Base-by-base conservation (phyloP, 2,329 filamentous ascomycete genomes). In the Cercospora sp. region DNA sequence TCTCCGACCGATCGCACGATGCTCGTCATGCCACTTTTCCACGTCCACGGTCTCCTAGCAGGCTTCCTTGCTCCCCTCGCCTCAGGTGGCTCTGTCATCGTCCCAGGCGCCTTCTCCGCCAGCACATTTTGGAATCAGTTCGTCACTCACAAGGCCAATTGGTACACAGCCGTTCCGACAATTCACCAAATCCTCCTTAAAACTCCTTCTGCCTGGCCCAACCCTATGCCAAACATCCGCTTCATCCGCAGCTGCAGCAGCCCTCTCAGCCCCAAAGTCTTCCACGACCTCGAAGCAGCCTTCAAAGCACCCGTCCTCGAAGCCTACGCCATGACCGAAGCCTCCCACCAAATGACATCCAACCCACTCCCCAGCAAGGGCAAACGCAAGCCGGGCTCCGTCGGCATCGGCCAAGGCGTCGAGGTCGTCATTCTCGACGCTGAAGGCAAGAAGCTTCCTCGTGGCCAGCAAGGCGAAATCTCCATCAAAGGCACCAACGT, bases 241-340 rank as follows among this genome's bases (percentile, higher is more conserved):
- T 96, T 96, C 81, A 94, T 96, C 76, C 87, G 93, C 72, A 95
- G 92, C 13, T 96, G 93, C 82, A 94, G 91, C 10, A 93, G 91
- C 20, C 92, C 92, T 0, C 84, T 96, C 13, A 91, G 91, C 2
- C 93, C 93, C 0, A 93, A 92, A 70, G 89, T 89, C 61, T 94
- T 95, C 81, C 85, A 92, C 70, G 89, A 92, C 74, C 86, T 96
- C 5, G 92, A 96, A 77, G 85, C 87, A 74, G 85, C 88, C 0
- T 91, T 93, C 78, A 84, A 88, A 61, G 91, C 93, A 0, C 92
- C 93, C 0, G 93, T 96, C 0, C 85, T 96, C 18, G 93, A 96
- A 81, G 93, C 93, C 9, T 96, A 96, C 75, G 93, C 93, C 72
- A 96, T 96, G 93, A 96, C 93, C 48, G 93, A 96, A 82, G 93